Percentiles rank a stretch among this genome's conserved stretches.
Evolutionary conservation across 2,329 filamentous ascomycete genomes (phyloP).

Genomic region (Claviceps fusiformis): DNA sequence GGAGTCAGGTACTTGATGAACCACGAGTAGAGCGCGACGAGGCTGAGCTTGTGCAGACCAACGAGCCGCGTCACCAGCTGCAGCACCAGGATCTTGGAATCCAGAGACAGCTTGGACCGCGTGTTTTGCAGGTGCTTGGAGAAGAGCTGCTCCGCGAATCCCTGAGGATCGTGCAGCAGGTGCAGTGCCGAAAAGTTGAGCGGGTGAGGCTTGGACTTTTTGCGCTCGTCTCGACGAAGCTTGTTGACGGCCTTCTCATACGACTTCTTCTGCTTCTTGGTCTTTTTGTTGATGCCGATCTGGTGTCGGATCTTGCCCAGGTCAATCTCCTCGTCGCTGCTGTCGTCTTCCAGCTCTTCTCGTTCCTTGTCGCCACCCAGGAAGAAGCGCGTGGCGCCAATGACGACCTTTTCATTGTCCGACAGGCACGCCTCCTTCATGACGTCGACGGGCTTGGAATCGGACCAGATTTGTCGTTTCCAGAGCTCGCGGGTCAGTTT

Average conservation of each 20-base stretch:
- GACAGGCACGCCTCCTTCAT: slow-evolving; percentile 90
- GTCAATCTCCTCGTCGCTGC: slow-evolving; percentile 67
- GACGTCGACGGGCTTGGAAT: slow-evolving; percentile 87
- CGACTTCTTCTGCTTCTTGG: slow-evolving; percentile 68
- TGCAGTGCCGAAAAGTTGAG: slow-evolving; percentile 96
- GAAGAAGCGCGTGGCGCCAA: slow-evolving; percentile 85
- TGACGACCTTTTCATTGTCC: slow-evolving; percentile 84
- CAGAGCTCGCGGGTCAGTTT: slow-evolving; percentile 92
- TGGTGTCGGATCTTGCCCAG: slow-evolving; percentile 74
- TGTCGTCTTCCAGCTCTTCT: slow-evolving; percentile 83
- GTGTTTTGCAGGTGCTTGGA: slow-evolving; percentile 79
- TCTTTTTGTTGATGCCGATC: slow-evolving; percentile 90
- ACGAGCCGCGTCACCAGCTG: slow-evolving; percentile 85
- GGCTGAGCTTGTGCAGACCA: slow-evolving; percentile 80
- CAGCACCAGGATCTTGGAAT: slow-evolving; percentile 79
- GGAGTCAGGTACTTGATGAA: slow-evolving; percentile 88
- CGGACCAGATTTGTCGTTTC: slow-evolving; percentile 93
- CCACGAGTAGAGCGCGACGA: slow-evolving; percentile 89
- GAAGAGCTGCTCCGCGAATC: slow-evolving; percentile 82
- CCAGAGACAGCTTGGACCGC: slow-evolving; percentile 72
- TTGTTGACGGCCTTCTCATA: slow-evolving; percentile 72
- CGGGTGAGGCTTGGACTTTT: slow-evolving; percentile 75
- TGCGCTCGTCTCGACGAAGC: slow-evolving; percentile 69
- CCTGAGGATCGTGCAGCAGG: slow-evolving; percentile 84
- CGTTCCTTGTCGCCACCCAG: slow-evolving; percentile 90